Conservation (phyloP, 192 early-diverging fungal genomes). For the Phycomyces blakesleeanus region DNA sequence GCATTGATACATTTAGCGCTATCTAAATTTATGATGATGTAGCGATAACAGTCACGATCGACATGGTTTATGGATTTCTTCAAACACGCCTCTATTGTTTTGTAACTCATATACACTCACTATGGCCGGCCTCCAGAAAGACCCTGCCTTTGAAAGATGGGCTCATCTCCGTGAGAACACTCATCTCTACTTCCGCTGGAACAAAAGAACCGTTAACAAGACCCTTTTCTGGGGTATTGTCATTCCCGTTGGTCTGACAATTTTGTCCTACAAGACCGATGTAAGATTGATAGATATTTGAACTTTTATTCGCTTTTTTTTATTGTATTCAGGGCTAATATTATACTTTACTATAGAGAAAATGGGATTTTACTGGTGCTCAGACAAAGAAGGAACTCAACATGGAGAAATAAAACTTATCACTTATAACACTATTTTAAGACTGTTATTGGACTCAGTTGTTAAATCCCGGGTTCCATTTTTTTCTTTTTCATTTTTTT, state of each 20-base stretch:
- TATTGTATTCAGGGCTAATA: too few relatives aligned
- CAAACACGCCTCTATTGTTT: too few relatives aligned
- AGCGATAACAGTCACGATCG: not conserved
- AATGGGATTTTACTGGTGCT: slow-evolving; percentile 38
- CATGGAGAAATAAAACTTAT: not conserved
- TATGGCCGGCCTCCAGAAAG: slow-evolving; percentile 35
- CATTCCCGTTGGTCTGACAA: slow-evolving; percentile 33
- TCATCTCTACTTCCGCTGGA: slow-evolving; percentile 37
- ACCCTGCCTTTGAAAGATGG: slow-evolving; percentile 41
- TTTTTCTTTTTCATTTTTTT: too few relatives aligned
- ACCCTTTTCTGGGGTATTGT: slow-evolving; percentile 32
- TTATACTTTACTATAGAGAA: slow-evolving; percentile 14
- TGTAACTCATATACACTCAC: not conserved
- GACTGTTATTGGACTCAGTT: not conserved
- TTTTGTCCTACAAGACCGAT: slow-evolving; percentile 35
- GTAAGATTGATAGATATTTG: slow-evolving; percentile 21
- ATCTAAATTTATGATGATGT: not conserved
- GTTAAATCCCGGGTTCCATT: not conserved
- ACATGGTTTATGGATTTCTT: too few relatives aligned
- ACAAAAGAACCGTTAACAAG: slow-evolving; percentile 21
- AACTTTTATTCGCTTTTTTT: not conserved
- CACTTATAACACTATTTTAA: too few relatives aligned
- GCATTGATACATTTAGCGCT: too few relatives aligned
- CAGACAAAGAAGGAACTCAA: slow-evolving; percentile 27
- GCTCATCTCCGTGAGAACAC: slow-evolving; percentile 38